phyloP scores from a whole-genome alignment of 257 asterid genomes.

The Plectranthus barbatus region DNA sequence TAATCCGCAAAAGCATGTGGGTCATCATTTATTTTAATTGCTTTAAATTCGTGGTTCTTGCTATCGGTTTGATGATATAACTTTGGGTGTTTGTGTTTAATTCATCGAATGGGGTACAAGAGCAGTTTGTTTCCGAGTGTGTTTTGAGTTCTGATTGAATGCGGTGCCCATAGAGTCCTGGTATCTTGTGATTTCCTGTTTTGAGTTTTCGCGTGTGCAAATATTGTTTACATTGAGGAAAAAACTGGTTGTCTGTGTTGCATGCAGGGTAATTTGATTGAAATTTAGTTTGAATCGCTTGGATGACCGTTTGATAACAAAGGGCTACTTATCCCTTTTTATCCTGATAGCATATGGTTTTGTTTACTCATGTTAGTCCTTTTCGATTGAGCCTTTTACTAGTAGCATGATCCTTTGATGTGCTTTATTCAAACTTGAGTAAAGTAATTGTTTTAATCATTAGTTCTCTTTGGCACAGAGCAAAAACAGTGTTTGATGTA shows the following conservation, averaged over 20 bases:
- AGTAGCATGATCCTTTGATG: neutral
- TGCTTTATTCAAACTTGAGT: too few species aligned
- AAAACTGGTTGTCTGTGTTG: neutral
- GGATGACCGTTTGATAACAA: neutral
- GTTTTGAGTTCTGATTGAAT: conserved; percentile 8
- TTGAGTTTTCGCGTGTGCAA: neutral
- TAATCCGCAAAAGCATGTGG: conserved; percentile 14
- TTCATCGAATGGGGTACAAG: neutral
- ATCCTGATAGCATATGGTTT: neutral
- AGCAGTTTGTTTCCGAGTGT: neutral
- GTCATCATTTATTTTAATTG: neutral
- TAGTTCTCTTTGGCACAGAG: neutral
- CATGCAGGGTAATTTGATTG: neutral
- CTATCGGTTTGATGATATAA: neutral
- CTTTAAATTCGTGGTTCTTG: neutral
- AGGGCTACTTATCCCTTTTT: neutral
- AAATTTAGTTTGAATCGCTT: neutral
- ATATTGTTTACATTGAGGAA: neutral
- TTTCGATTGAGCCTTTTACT: neutral
- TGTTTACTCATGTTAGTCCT: neutral
- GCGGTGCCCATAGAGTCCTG: neutral
- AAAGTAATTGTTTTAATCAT: neutral
- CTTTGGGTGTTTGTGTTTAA: neutral
- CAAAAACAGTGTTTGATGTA: neutral
- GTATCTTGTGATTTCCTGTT: neutral